Conservation (phyloP, 2,329 filamentous ascomycete genomes). For the Penicillium sp. region DNA sequence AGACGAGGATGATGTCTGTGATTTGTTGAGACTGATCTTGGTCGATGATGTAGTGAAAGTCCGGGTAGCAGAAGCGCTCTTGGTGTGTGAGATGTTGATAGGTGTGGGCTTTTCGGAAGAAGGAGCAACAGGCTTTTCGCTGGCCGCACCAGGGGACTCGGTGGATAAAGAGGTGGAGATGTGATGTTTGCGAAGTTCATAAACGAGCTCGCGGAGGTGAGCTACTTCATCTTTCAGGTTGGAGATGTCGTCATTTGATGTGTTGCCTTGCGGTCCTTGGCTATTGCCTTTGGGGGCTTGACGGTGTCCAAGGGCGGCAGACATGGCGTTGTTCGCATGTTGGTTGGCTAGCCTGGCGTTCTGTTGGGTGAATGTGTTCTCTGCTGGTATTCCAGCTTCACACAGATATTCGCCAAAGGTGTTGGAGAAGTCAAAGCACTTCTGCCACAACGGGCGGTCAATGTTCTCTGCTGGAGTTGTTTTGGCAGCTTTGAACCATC, state of each 20-base stretch:
- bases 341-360: slow-evolving; percentile 24
- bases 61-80: slow-evolving; percentile 5
- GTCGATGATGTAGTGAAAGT: slow-evolving; percentile 17
- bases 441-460: slow-evolving; percentile 31
- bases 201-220: slow-evolving; percentile 32
- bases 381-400: slow-evolving; percentile 17
- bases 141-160: slow-evolving; percentile 5
- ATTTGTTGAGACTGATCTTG: slow-evolving; percentile 5
- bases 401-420: slow-evolving; percentile 30
- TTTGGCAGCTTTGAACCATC: slow-evolving; percentile 33
- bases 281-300: slow-evolving; percentile 1
- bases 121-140: slow-evolving; percentile 6
- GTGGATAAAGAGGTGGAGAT: slow-evolving; percentile 12
- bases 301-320: slow-evolving; percentile 19
- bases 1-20: not conserved
- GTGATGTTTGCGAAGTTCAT: slow-evolving; percentile 26
- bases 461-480: slow-evolving; percentile 14
- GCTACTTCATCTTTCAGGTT: slow-evolving; percentile 31
- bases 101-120: not conserved
- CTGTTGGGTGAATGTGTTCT: slow-evolving; percentile 13
- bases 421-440: slow-evolving; percentile 36
- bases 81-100: not conserved
- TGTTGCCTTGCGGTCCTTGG: not conserved
- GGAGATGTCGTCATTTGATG: slow-evolving; percentile 27
- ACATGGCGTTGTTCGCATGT: slow-evolving; percentile 29